These are phyloP conservation scores for Raffaelea arxii DNA, from an alignment of 2,329 filamentous ascomycete genomes.

Conservation along the genomic window DNA sequence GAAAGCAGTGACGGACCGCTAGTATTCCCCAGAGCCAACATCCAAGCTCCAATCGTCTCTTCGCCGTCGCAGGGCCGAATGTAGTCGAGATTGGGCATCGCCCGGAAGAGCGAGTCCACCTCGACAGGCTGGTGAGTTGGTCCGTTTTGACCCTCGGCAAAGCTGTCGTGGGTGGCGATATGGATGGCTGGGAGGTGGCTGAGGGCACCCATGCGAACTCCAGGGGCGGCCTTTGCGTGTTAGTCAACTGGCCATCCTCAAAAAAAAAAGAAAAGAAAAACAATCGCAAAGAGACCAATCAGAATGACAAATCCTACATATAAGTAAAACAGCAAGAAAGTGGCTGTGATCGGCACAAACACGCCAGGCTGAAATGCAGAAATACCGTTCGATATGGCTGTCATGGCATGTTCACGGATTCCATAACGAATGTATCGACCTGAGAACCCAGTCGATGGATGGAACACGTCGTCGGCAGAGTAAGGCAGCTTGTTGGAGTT, in stretches of 20 bases:
- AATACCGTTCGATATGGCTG: slow-evolving; percentile 45
- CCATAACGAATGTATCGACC: slow-evolving; percentile 52
- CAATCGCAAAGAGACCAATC: too few relatives aligned
- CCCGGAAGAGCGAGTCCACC: slow-evolving; percentile 45
- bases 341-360: slow-evolving; percentile 42
- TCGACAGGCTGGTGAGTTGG: slow-evolving; percentile 55
- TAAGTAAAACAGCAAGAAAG: slow-evolving; percentile 48
- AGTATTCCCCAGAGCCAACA: neutral
- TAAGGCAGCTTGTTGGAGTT: slow-evolving; percentile 4
- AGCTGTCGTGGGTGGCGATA: slow-evolving; percentile 51
- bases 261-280: neutral
- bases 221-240: slow-evolving; percentile 9
- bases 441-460: slow-evolving; percentile 19
- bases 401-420: slow-evolving; percentile 54
- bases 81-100: slow-evolving; percentile 53
- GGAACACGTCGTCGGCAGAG: slow-evolving; percentile 6
- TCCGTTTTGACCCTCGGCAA: slow-evolving; percentile 50
- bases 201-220: slow-evolving; percentile 41
- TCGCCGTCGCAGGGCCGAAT: slow-evolving; percentile 51
- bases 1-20: slow-evolving; percentile 25
- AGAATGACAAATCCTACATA: slow-evolving; percentile 14
- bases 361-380: slow-evolving; percentile 43
- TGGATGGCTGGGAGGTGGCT: slow-evolving; percentile 47
- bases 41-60: slow-evolving; percentile 45
- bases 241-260: too few relatives aligned